Evolutionary conservation across 2,329 filamentous ascomycete species (phyloP), one percentile per base, ranked within the genome.

Genomic region (Colletotrichum lini): DNA sequence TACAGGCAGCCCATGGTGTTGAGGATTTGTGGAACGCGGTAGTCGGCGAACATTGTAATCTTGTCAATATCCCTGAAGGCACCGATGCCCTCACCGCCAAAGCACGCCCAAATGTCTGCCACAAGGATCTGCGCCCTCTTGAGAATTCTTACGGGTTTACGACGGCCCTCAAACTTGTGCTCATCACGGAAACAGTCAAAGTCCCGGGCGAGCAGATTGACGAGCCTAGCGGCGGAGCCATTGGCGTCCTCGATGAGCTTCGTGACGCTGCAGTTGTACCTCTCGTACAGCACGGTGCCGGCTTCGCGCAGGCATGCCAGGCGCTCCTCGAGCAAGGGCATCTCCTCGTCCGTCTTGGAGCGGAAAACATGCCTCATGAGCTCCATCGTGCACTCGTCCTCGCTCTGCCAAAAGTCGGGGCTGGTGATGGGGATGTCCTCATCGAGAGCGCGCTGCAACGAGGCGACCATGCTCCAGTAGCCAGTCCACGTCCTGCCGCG

Each of bases 21-120:
- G 44, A 99, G 88, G 76, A 98, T 96, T 83, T 99, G 96, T 16
- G 97, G 97, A 65, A 99, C 92, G 53, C 96, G 93, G 79, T 99
- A 99, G 84, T 99, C 96, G 78, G 96, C 95, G 84, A 99, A 99
- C 92, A 98, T 98, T 72, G 96, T 99, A 77, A 99, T 93, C 80
- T 95, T 94, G 82, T 96, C 93, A 76, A 99, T 98, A 79, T 99
- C 96, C 68, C 90, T 79, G 81, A 99, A 99, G 38, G 88, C 85
- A 42, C 96, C 97, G 77, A 92, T 95, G 35, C 89, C 87, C 75
- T 92, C 86, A 56, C 94, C 95, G 64, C 96, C 90, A 80, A 98
- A 98, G 73, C 95, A 97, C 6, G 96, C 97, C 97, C 97, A 99
- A 1, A 98, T 80, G 80, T 99, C 96, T 26, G 97, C 97, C 2